Base-by-base conservation (phyloP, 139 green algal species). In the Pseudopediastrum boryanum region DNA sequence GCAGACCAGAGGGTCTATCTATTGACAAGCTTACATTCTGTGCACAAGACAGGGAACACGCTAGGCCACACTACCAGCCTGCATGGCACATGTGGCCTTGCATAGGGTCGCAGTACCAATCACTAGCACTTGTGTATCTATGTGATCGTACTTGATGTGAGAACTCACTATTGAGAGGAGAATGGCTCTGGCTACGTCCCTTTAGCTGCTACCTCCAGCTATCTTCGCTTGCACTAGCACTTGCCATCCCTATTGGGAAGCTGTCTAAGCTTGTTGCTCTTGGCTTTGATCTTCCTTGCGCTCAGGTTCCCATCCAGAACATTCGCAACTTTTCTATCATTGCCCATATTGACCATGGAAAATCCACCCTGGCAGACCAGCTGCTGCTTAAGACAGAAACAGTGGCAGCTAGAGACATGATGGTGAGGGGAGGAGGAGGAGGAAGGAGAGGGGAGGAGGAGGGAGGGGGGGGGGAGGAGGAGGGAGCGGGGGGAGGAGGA, bases 281-380 rank as follows among this genome's bases (percentile, higher is more conserved):
- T 12, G 13, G 16, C 16, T 56, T 12, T 16, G 16, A 31, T 29
- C 13, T n/a, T 7, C 27, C 61, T 10, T 5, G 9, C 35, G 41
- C 41, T n/a, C 75, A 81, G 75, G 75, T 81, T 23, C 75, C 75
- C 21, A 48, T 81, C 16, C 76, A 90, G 0, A 79, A 82, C 44
- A 92, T 95, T 58, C 76, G 92, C 7, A 97, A 97, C 75, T 97
- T 97, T 77, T 90, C 67, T 67, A 96, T 96, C 85, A 93, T 97
- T 43, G 94, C 92, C 0, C 94, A 97, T 78, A 93, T 98, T 8
- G 94, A 98, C 81, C 93, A 96, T 71, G 94, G 94, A 35, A 96
- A 97, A 79, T 93, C 85, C 10, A 97, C 93, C 21, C 84, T 97
- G 33, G 86, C 91, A 0, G 92, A 97, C 79, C 83, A 94, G 73